Percentiles rank a stretch among this genome's conserved stretches.
These are phyloP conservation scores for Cardiospermum halicacabum DNA, from an alignment of 345 rosid genomes.

Conservation along the genomic window DNA sequence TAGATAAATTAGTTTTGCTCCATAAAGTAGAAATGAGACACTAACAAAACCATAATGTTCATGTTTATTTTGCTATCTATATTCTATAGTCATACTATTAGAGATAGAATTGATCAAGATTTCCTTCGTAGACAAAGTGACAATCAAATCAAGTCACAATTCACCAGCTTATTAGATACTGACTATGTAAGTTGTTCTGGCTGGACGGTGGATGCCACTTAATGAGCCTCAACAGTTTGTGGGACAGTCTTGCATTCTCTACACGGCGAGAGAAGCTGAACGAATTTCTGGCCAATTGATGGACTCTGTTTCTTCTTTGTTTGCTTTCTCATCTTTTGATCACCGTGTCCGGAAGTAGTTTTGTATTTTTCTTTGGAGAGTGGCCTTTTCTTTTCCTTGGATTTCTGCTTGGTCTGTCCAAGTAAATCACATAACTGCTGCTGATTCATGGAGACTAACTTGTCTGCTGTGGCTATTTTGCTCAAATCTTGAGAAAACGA, in stretches of 20 bases:
- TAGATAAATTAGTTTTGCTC: too few species aligned
- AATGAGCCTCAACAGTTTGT: constrained; percentile 17
- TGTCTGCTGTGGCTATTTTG: constrained; percentile 3
- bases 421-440: constrained; percentile 17
- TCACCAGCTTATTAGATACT: background rate
- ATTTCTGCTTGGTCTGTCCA: constrained; percentile 11
- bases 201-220: background rate
- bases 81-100: too few species aligned
- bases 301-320: constrained; percentile 20
- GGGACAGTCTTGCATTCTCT: constrained; percentile 32
- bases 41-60: too few species aligned
- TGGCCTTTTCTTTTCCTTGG: constrained; percentile 6
- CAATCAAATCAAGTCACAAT: too few species aligned
- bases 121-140: too few species aligned
- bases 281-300: constrained; percentile 22
- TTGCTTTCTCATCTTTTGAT: constrained; percentile 22
- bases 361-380: constrained; percentile 1
- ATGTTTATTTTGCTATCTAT: too few species aligned
- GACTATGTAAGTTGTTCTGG: background rate
- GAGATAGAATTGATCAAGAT: too few species aligned
- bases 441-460: constrained; percentile 11
- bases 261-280: constrained; percentile 37
- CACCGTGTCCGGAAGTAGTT: constrained; percentile 8
- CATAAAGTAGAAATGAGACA: too few species aligned
- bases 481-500: constrained; percentile 4